A percentile compares a stretch with the other conserved stretches of the same genome.
These are phyloP conservation scores for Zygosaccharomyces rouxii DNA, from an alignment of 805 yeast genomes.

Conservation along the genomic window DNA sequence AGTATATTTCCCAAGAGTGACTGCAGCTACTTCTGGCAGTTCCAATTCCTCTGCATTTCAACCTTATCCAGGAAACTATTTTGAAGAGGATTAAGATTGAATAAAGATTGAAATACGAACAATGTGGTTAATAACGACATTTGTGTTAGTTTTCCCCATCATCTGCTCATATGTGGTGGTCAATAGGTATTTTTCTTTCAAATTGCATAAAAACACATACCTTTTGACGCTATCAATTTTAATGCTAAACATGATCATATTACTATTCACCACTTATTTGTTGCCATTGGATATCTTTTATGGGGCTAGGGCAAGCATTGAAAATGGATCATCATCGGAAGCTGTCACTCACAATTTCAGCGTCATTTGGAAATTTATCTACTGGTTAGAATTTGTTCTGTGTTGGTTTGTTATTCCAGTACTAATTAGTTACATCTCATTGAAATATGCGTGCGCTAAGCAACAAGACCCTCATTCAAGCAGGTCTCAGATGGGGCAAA, in stretches of 20 bases:
- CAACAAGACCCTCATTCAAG: conserved; percentile 5
- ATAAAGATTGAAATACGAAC: neutral
- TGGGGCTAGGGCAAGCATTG: conserved; percentile 11
- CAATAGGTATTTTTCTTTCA: conserved; percentile 30
- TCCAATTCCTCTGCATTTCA: neutral
- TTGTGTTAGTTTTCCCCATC: conserved; percentile 6
- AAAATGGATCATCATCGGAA: conserved; percentile 1
- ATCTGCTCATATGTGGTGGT: conserved; percentile 20
- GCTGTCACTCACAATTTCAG: conserved; percentile 15
- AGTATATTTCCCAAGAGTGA: neutral
- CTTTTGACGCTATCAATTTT: conserved; percentile 23
- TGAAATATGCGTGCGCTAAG: conserved; percentile 25
- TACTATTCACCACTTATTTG: conserved; percentile 28
- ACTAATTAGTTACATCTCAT: conserved; percentile 28
- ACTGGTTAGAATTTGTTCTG: conserved; percentile 30
- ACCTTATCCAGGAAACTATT: neutral
- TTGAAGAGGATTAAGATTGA: neutral
- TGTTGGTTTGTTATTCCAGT: conserved; percentile 35
- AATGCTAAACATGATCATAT: conserved; percentile 25
- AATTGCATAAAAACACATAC: conserved; percentile 25
- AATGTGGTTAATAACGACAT: conserved; percentile 13
- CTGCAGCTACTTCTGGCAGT: neutral
- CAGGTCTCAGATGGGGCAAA: conserved; percentile 13
- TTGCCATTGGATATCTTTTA: conserved; percentile 30
- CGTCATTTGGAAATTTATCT: conserved; percentile 25